Base-by-base conservation (phyloP, 2,329 filamentous ascomycete species). In the Ophiocordyceps australis region DNA sequence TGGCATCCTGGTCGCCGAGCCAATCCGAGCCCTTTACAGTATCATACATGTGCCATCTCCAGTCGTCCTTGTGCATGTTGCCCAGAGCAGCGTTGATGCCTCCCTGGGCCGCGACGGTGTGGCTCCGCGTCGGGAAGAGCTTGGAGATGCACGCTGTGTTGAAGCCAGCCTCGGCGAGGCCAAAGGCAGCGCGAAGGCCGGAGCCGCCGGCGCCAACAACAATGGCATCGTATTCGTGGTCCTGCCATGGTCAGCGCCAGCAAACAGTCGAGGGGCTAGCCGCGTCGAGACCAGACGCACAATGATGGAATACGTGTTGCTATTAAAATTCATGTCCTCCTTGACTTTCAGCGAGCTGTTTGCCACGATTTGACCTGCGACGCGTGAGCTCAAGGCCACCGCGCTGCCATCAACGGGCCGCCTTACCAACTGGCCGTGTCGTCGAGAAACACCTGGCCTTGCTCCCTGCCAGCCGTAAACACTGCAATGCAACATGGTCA, bases 1-100 rank as follows among this genome's bases (percentile, higher is more conserved):
- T 94, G 37, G 85, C 85, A 50, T 94, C 85, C 57, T 94, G 85
- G 55, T 94, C 85, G 54, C 85, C 85, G 26, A 94, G 71, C 85
- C 85, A 94, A 63, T 94, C 85, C 38, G 81, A 92, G 38, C 85
- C 85, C 65, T 94, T 94, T 50, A 94, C 85, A 22, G 85, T 94
- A 54, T 94, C 85, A 64, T 94, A 94, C 85, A 94, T 94, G 60
- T 94, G 85, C 85, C 85, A 94, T 64, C 83, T 74, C 85, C 85
- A 94, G 60, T 94, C 83, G 46, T 94, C 85, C 62, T 86, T 72
- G 65, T 93, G 83, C 85, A 94, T 94, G 62, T 92, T 93, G 47
- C 80, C 80, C 29, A 89, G 65, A 26, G 80, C 80, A 29, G 80
- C 80, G 52, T 89, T 89, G 63, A 89, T 86, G 46, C 80, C 80